Percentiles rank a stretch among this genome's conserved stretches.
These are phyloP conservation scores for Talaromyces atroroseus DNA, from an alignment of 2,329 filamentous ascomycete genomes.

Conservation along the genomic window DNA sequence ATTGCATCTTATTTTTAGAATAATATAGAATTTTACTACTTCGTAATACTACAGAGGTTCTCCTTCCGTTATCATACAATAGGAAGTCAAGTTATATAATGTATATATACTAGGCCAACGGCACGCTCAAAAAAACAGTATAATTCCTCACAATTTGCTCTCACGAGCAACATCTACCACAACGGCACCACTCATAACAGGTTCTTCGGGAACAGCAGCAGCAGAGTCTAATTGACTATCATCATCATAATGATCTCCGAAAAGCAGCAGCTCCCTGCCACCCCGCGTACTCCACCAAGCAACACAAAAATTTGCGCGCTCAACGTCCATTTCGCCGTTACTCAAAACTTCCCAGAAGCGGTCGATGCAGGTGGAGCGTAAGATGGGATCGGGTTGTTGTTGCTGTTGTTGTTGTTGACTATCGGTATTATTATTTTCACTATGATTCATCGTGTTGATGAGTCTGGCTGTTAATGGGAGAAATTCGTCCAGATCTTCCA, in stretches of 20 bases:
- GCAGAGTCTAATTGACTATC: constrained; percentile 37
- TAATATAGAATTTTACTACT: background rate
- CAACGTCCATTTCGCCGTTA: constrained; percentile 81
- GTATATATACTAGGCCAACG: too few species aligned
- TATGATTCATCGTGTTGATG: constrained; percentile 54
- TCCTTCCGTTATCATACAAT: background rate
- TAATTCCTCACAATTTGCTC: constrained; percentile 44
- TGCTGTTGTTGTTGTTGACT: background rate
- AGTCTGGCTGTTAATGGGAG: constrained; percentile 65
- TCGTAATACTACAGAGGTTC: too few species aligned
- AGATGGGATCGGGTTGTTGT: constrained; percentile 42
- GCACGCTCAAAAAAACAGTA: background rate
- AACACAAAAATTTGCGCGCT: constrained; percentile 70
- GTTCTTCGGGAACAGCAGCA: constrained; percentile 47
- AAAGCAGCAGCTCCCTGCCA: constrained; percentile 53
- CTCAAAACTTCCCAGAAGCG: constrained; percentile 76
- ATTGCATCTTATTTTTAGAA: too few species aligned
- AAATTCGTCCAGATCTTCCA: constrained; percentile 72
- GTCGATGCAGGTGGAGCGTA: constrained; percentile 61
- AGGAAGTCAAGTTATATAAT: background rate
- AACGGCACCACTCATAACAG: constrained; percentile 54
- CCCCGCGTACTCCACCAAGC: constrained; percentile 76
- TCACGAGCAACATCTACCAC: constrained; percentile 26
- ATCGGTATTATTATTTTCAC: background rate
- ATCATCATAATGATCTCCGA: constrained; percentile 41